Base-by-base conservation (phyloP, 1,139 yeast genomes). In the Pichia sp. region DNA sequence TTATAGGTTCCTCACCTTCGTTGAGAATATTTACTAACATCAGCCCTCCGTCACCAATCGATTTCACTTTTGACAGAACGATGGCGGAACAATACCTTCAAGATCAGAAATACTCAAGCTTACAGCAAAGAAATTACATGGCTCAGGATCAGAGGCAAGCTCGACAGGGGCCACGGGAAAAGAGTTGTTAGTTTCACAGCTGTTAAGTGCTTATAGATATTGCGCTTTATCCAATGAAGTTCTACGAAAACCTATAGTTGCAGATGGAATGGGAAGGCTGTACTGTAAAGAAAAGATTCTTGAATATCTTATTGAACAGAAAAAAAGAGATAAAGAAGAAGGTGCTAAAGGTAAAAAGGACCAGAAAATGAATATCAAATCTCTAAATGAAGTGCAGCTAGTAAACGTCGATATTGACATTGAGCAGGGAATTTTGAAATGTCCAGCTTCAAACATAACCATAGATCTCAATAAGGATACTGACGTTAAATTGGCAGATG, bases 251-350 rank as follows among this genome's bases (percentile, higher is more conserved):
- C 84, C 80, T 0, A 62, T 85, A 3, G 84, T 81, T 6, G 73
- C 87, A 22, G 96, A 86, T 58, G 80, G 67, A 52, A 62, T 62
- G 40, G 96, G 96, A 0, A 56, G 64, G 24, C 51, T 87, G n/a
- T 83, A 73, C 55, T 72, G 77, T 46, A 84, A 83, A 47, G 87
- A 81, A 43, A 63, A 78, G 25, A 56, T 84, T 0, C 49, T 87
- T 12, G 81, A 79, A 49, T 67, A 69, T 53, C 14, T 54, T 10
- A 42, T 60, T n/a, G 61, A 58, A 29, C 45, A 27, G 13, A 26
- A 26, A 13, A 25, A 33, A 12, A 19, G 20, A 10, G 25, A 50
- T 21, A 46, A 45, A 7, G 57, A 68, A 9, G 39, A 46, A 5
- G 9, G 5, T 16, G 14, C 12, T 11, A 9, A n/a, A 6, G 13